Evolutionary conservation across 306 rosid genomes (phyloP), one percentile per base, ranked within the genome.

Genomic region (Prunus fruticosa): DNA sequence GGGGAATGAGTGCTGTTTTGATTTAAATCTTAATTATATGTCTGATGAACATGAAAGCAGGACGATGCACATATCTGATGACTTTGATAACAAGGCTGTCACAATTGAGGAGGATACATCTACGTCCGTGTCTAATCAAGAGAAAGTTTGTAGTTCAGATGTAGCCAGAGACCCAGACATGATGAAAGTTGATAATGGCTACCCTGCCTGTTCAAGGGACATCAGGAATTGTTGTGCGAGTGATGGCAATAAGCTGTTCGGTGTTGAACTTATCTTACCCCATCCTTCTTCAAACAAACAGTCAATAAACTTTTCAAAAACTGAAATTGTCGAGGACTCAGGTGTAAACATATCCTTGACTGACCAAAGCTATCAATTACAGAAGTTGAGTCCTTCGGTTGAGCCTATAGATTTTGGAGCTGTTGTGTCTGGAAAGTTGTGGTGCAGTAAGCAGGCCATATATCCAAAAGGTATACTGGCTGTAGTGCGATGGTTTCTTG

Each of bases 391-490:
- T 80, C 76, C 84, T 76, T 58, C 64, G 32, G 80, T 91, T 63
- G 87, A 88, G 84, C 91, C 78, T 69, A 73, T 91, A 49, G 84
- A 78, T 77, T 52, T 88, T 67, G 99, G 99, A 71, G 82, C 87
- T 28, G 79, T 88, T 76, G 84, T 89, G 77, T 62, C 67, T 79
- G 93, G 98, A 73, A 91, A 86, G 85, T 87, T 70, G 41, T 92
- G 99, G 99, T 83, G 93, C 84, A 79, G 84, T 69, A 82, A 89
- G 81, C 80, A 78, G 57, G 80, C 88, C 30, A 91, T 96, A 53
- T 96, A 83, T 86, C 97, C 98, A 18, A 96, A 89, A 86, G 99
- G 99, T 96, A 88, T 77, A 72, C 74, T 45, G 32, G 72, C 77
- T 25, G 50, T 38, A 49, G 13, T 66, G 5, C 5, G 56, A 64